These are phyloP conservation scores for Botrytis sinoallii DNA, from an alignment of 2,329 filamentous ascomycete genomes.

Conservation along the genomic window DNA sequence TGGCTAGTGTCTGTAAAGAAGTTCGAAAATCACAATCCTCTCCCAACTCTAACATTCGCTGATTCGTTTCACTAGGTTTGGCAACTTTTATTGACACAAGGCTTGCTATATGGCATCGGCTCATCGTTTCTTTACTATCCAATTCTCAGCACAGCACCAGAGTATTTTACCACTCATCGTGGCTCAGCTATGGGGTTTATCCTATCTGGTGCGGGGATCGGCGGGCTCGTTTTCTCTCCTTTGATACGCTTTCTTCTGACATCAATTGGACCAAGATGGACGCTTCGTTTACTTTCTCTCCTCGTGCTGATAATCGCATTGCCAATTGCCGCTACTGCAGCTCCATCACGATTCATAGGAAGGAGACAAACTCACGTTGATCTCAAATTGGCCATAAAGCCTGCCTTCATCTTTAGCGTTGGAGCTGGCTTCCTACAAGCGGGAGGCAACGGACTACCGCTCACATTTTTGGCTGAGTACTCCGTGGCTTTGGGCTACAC, in stretches of 20 bases:
- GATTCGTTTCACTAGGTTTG: conserved; percentile 37
- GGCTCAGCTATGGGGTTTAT: conserved; percentile 48
- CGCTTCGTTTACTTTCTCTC: conserved; percentile 42
- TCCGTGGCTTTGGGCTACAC: conserved; percentile 44
- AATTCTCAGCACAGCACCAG: conserved; percentile 46
- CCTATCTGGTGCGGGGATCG: conserved; percentile 43
- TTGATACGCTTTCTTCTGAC: conserved; percentile 43
- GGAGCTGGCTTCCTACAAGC: conserved; percentile 43
- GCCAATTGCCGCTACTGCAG: conserved; percentile 42
- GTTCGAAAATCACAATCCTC: conserved; percentile 21
- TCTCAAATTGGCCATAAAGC: conserved; percentile 39
- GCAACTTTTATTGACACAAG: conserved; percentile 47
- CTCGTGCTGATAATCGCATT: conserved; percentile 41
- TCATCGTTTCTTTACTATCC: conserved; percentile 44
- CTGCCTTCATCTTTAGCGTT: conserved; percentile 44
- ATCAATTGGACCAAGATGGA: conserved; percentile 44
- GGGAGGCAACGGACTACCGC: conserved; percentile 45
- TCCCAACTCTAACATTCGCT: not conserved
- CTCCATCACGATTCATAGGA: conserved; percentile 41
- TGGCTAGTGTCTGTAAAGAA: conserved; percentile 40
- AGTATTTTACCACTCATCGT: conserved; percentile 48
- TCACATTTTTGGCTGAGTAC: conserved; percentile 49
- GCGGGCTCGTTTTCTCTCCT: conserved; percentile 44
- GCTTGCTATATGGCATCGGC: conserved; percentile 46
- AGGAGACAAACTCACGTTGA: conserved; percentile 42